Evolutionary conservation across 805 yeast genomes (phyloP).

Genomic region (Scheffersomyces spartinae): DNA sequence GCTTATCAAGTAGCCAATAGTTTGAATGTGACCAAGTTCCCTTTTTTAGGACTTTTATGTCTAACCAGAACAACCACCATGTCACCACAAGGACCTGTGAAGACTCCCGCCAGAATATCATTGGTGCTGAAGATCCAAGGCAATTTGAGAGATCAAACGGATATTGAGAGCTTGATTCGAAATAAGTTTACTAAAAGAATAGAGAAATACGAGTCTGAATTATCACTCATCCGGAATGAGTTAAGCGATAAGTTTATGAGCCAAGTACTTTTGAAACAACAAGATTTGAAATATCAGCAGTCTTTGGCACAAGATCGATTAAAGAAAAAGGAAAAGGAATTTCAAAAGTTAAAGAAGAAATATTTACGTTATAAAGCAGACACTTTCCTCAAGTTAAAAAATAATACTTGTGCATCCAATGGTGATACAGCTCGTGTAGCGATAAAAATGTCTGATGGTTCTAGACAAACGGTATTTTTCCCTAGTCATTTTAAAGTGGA

Average conservation of each 20-base stretch:
- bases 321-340: slow-evolving; percentile 21
- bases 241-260: slow-evolving; percentile 48
- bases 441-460: slow-evolving; percentile 53
- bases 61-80: slow-evolving; percentile 45
- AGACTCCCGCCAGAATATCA: slow-evolving; percentile 45
- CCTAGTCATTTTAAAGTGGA: slow-evolving; percentile 17
- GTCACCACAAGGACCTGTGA: slow-evolving; percentile 45
- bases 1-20: slow-evolving; percentile 74
- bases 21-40: slow-evolving; percentile 60
- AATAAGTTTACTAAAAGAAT: slow-evolving; percentile 33
- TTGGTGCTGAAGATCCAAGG: slow-evolving; percentile 59
- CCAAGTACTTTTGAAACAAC: slow-evolving; percentile 52
- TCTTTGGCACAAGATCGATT: slow-evolving; percentile 59
- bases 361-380: slow-evolving; percentile 19
- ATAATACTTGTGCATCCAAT: slow-evolving; percentile 6
- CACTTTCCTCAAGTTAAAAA: slow-evolving; percentile 10
- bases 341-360: slow-evolving; percentile 24
- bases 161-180: slow-evolving; percentile 19
- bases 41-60: slow-evolving; percentile 72
- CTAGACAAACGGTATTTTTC: slow-evolving; percentile 32
- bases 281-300: slow-evolving; percentile 65
- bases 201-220: slow-evolving; percentile 48
- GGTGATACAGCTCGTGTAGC: slow-evolving; percentile 47
- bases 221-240: slow-evolving; percentile 51
- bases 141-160: slow-evolving; percentile 30